Base-by-base conservation (phyloP, 306 rosid genomes). In the Glycine latifolia region DNA sequence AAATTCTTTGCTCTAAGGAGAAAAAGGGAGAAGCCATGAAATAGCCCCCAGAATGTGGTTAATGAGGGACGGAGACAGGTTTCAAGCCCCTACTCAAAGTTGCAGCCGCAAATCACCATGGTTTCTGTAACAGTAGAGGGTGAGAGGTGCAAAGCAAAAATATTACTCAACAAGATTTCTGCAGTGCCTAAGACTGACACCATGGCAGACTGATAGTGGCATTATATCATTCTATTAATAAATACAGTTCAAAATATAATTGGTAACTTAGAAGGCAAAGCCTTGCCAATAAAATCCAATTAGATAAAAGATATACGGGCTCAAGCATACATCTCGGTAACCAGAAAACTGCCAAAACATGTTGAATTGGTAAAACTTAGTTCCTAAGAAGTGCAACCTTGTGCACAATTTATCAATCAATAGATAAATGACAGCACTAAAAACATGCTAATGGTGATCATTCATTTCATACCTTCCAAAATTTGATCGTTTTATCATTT, bases 401-500 rank as follows among this genome's bases (percentile, higher is more conserved):
- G 81, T 44, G 75, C 71, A 44, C 52, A 59, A 79, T 26, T 60
- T 11, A 71, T 41, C 7, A 31, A 62, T 11, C 41, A 81, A 59
- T 54, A 20, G 41, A 53, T 52, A 7, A 76, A 16, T 66, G 41
- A 71, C 75, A 43, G 47, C 50, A 79, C 48, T 35, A 26, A 68
- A 26, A 26, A 53, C 63, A 65, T 69, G 50, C 62, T 63, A 59
- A 31, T 61, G 52, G 56, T 48, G 50, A 46, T 74, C 8, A 76
- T 53, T 59, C 17, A 48, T 48, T 82, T 80, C 86, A 58, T 89
- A 94, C 99, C 99, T 96, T 96, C 99, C 99, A 96, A 84, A 89
- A 92, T 85, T 96, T 96, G 54, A 96, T 96, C 39, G 99, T 96
- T 87, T 96, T 96, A 56, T 96, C 99, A 77, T 96, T 96, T 55